Evolutionary conservation across 1,284 basidiomycete genomes (phyloP).

Genomic region (Marasmius tenuissimus): DNA sequence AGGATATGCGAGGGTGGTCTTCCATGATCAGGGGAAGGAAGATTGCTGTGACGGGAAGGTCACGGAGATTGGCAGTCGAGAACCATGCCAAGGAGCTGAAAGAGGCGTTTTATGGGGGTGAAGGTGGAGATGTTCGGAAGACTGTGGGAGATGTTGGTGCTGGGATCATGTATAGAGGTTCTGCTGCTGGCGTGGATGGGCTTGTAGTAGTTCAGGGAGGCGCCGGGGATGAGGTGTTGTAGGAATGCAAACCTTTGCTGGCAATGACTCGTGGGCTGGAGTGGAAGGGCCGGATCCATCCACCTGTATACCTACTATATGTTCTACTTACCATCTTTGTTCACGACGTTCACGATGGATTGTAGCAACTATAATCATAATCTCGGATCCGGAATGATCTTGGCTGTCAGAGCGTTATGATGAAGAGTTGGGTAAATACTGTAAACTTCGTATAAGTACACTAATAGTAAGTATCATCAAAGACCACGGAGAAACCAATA

Average conservation of each 20-base stretch:
- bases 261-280: too few relatives aligned
- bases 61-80: constrained; percentile 65
- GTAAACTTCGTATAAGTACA: background rate
- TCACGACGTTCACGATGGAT: too few relatives aligned
- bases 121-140: constrained; percentile 59
- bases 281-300: too few relatives aligned
- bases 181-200: constrained; percentile 37
- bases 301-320: too few relatives aligned
- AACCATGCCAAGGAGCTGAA: constrained; percentile 66
- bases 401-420: background rate
- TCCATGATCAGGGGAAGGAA: constrained; percentile 36
- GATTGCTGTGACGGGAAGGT: constrained; percentile 69
- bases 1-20: constrained; percentile 2
- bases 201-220: constrained; percentile 67
- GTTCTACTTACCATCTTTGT: too few relatives aligned
- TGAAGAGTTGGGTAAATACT: background rate
- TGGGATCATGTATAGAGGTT: constrained; percentile 66
- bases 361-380: too few relatives aligned
- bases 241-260: too few relatives aligned
- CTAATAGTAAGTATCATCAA: background rate
- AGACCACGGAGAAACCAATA: background rate
- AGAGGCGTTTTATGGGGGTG: constrained; percentile 43
- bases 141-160: constrained; percentile 83
- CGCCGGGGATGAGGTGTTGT: too few relatives aligned
- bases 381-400: too few relatives aligned